Evolutionary conservation across 352 stramenopile genomes (phyloP), one percentile per base, ranked within the genome.

Genomic region (Aphanomyces invadans): DNA sequence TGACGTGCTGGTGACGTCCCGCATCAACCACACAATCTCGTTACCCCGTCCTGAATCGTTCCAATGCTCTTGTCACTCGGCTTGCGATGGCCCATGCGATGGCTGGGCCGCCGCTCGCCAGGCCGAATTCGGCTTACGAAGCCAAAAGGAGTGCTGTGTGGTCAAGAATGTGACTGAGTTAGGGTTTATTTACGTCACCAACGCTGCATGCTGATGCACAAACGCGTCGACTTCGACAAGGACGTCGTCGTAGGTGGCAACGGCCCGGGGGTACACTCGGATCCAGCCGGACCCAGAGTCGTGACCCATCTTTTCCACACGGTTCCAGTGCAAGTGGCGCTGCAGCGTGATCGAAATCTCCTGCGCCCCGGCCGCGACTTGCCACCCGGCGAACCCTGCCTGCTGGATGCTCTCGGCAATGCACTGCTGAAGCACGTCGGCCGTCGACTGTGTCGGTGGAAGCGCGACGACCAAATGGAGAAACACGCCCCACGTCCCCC

Each of bases 341-440:
- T 95, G 84, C 12, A 95, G 64, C 69, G 88, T 93, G 62, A 95
- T 95, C 17, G 84, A 86, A 49, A 95, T 81, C 63, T 95, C 86
- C 53, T 95, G 86, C 11, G 84, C 86, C 7, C 86, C 86, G 5
- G 86, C 84, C 54, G 85, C 76, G 11, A 95, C 84, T 74, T 92
- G 81, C 86, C 86, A 95, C 1, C 77, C 84, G 17, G 79, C 87
- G 53, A 95, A 95, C 4, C 86, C 86, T 1, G 86, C 83, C 65
- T 78, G 73, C 68, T 92, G 80, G 68, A 95, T 92, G 57, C 86
- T 92, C 28, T 80, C 72, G 10, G 81, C 84, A 65, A 95, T 89
- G 65, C 87, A 73, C 7, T 78, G 66, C 11, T 75, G 78, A 11
- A 95, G 74, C 10, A 90, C 71, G 36, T 80, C 70, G 51, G 82